Evolutionary conservation across 768 basidiomycete genomes (phyloP), one percentile per base, ranked within the genome.

Genomic region (Tulasnella sp.): DNA sequence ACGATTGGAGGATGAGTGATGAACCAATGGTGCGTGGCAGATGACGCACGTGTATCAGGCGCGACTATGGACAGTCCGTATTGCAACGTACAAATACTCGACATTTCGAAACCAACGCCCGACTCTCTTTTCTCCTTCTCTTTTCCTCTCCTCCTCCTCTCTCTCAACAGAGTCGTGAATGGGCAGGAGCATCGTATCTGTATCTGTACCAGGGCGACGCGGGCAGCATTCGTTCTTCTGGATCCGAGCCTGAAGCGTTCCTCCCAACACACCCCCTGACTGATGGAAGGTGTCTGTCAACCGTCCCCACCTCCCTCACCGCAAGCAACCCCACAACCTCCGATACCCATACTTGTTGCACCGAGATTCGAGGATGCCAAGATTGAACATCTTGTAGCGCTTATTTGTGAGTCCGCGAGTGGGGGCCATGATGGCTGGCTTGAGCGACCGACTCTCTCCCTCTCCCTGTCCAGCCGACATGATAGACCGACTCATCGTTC

Each of bases 401-500:
- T 99, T 64, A 92, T 97, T 71, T 87, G 92, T 93, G 70, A 65
- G 70, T 72, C n/a, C 41, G 30, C n/a, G 24, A 12, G 24, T 22
- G 21, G 4, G 22, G 46, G 48, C 57, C 29, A 49, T 56, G 60
- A 66, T 49, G 38, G 55, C 22, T 58, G 45, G 42, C 58, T 62
- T 45, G 31, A 10, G 61, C 63, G 67, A 61, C 63, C 60, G 57
- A 41, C 45, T 49, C 48, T 63, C 70, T 44, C 17, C 30, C 34
- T 17, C 25, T 12, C 51, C 4, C 25, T 27, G 25, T 24, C 27
- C 70, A 93, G 92, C 91, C 66, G 88, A 93, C 73, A 98, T 98
- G 93, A 81, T 99, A 66, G 82, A 92, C 68, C 87, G 92, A 63
- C 76, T 99, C 67, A 92, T 96, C 73, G 76, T 79, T 56, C 91